Percentiles rank a stretch among this genome's conserved stretches.
Evolutionary conservation across 352 stramenopile species (phyloP).

Genomic region (Phytophthora europaea): DNA sequence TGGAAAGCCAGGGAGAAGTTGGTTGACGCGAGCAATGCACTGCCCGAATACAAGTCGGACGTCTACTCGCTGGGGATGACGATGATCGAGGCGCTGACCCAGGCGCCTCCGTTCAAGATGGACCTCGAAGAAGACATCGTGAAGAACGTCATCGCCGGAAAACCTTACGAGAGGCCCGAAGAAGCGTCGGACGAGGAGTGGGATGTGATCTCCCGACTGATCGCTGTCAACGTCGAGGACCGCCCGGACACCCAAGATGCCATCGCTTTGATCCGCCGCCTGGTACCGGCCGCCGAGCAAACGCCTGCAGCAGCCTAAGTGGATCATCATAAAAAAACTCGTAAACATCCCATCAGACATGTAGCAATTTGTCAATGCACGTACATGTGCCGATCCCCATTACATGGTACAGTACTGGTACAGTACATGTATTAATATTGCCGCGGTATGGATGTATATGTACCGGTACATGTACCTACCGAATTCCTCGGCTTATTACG

Average conservation of each 20-base stretch:
- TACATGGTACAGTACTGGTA: too few relatives aligned
- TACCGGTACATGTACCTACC: too few relatives aligned
- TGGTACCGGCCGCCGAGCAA: neutral
- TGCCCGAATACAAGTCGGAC: constrained; percentile 25
- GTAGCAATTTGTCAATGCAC: too few relatives aligned
- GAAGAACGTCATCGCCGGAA: constrained; percentile 6
- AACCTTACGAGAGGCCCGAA: constrained; percentile 7
- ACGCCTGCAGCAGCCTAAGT: neutral
- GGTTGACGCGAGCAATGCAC: neutral
- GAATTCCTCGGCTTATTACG: too few relatives aligned
- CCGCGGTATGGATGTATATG: too few relatives aligned
- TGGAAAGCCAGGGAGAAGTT: constrained; percentile 36
- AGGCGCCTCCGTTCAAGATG: constrained; percentile 18
- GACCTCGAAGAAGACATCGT: constrained; percentile 12
- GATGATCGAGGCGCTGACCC: constrained; percentile 37
- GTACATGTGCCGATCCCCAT: too few relatives aligned
- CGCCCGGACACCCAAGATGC: neutral
- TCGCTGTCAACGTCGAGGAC: neutral
- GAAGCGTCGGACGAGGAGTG: constrained; percentile 23
- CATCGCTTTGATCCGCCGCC: neutral
- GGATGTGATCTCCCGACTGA: constrained; percentile 1
- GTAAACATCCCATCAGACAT: too few relatives aligned
- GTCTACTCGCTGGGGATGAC: constrained; percentile 44
- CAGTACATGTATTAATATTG: too few relatives aligned
- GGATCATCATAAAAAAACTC: too few relatives aligned